Conservation (phyloP, 2,329 filamentous ascomycete genomes). For the Pleochaeta shiraiana region DNA sequence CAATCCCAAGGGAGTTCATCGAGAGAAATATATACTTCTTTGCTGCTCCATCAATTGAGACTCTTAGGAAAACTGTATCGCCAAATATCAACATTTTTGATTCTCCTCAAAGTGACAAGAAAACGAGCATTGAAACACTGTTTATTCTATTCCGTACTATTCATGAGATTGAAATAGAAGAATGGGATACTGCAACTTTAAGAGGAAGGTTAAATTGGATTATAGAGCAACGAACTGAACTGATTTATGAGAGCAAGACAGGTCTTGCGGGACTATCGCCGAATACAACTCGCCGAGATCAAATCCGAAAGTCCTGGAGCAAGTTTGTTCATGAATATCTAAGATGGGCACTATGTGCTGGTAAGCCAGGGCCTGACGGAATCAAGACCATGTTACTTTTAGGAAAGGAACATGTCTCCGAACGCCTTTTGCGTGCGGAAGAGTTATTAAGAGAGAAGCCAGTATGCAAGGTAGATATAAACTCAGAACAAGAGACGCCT, state of each 20-base stretch:
- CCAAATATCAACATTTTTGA: neutral
- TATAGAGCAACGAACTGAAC: slow-evolving; percentile 4
- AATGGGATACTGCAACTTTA: slow-evolving; percentile 4
- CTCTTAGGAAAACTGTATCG: neutral
- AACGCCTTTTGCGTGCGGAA: slow-evolving; percentile 1
- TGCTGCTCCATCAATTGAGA: slow-evolving; percentile 15
- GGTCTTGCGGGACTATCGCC: neutral
- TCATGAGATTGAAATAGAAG: slow-evolving; percentile 5
- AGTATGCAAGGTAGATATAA: neutral
- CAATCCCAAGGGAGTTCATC: slow-evolving; percentile 31
- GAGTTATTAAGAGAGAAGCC: neutral
- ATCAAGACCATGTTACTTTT: slow-evolving; percentile 25
- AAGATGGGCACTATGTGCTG: slow-evolving; percentile 31
- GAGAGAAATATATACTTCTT: slow-evolving; percentile 37
- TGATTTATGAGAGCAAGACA: neutral
- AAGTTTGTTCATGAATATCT: slow-evolving; percentile 31
- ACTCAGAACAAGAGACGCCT: neutral
- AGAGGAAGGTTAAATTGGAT: slow-evolving; percentile 6
- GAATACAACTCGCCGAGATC: neutral
- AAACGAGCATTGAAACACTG: neutral
- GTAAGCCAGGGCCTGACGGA: slow-evolving; percentile 29
- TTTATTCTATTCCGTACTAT: slow-evolving; percentile 7
- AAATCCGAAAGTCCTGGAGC: slow-evolving; percentile 17
- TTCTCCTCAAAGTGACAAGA: neutral
- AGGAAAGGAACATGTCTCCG: neutral